phyloP scores from a whole-genome alignment of 106 monocot genomes.

The Posidonia australis region DNA sequence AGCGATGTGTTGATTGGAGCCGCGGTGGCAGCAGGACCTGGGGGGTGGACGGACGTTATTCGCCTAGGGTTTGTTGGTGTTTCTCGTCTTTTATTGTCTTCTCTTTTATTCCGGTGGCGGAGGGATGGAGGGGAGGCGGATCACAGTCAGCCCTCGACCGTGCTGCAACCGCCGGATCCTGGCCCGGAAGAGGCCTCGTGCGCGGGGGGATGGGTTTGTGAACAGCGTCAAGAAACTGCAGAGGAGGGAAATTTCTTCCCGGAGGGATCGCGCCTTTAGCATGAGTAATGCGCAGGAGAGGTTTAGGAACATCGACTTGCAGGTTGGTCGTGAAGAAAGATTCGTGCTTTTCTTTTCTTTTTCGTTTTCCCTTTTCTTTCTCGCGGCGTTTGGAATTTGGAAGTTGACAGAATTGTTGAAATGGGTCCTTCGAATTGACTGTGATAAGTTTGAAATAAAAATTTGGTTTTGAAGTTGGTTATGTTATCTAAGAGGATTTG shows the following conservation, averaged over 20 bases:
- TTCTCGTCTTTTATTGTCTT: not conserved
- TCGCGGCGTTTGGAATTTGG: not conserved
- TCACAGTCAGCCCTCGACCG: slow-evolving; percentile 57
- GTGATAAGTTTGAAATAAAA: too few species aligned
- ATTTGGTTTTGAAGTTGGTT: not conserved
- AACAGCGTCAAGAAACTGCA: slow-evolving; percentile 62
- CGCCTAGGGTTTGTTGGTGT: slow-evolving; percentile 3
- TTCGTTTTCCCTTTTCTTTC: not conserved
- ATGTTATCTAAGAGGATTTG: too few species aligned
- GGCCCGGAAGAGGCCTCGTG: slow-evolving; percentile 43
- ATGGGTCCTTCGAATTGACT: too few species aligned
- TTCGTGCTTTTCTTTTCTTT: not conserved
- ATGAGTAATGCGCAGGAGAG: slow-evolving; percentile 55
- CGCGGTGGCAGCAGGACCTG: not conserved
- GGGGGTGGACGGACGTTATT: not conserved
- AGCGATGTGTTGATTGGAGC: too few species aligned
- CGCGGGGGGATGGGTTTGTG: slow-evolving; percentile 28
- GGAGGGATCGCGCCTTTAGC: slow-evolving; percentile 35
- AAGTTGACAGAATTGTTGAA: not conserved
- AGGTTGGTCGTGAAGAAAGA: slow-evolving; percentile 18
- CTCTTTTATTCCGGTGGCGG: not conserved
- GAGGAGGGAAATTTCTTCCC: slow-evolving; percentile 59
- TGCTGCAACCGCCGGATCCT: slow-evolving; percentile 49
- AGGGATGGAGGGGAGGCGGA: slow-evolving; percentile 49
- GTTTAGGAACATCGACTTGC: slow-evolving; percentile 65